Percentiles rank a stretch among this genome's conserved stretches.
phyloP scores from a whole-genome alignment of 352 stramenopile genomes.

The Pythium apleroticum region DNA sequence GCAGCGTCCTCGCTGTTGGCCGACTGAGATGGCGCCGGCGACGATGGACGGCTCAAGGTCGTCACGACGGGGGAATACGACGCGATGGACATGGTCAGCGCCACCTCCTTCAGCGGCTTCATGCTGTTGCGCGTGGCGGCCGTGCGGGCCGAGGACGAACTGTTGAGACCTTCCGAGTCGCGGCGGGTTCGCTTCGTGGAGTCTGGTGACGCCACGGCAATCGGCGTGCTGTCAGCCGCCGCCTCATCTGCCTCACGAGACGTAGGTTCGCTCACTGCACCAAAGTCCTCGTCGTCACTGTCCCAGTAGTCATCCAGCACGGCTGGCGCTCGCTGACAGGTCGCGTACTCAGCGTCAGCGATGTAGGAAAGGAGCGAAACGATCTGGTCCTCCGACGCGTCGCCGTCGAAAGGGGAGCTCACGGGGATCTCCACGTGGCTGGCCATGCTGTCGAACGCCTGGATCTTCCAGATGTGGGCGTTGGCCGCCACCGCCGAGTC shows the following conservation, averaged over 20 bases:
- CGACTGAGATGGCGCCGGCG: not conserved
- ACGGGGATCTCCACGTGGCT: conserved; percentile 57
- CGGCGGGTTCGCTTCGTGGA: conserved; percentile 8
- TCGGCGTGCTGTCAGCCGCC: not conserved
- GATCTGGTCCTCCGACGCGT: conserved; percentile 57
- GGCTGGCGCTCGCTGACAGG: conserved; percentile 58
- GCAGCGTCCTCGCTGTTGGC: not conserved
- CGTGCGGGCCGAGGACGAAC: conserved; percentile 43
- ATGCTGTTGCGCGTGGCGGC: conserved; percentile 59
- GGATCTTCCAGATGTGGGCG: conserved; percentile 80
- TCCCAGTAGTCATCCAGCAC: conserved; percentile 47
- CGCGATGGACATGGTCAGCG: conserved; percentile 64
- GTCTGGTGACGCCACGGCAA: not conserved
- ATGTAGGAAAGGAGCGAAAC: conserved; percentile 86
- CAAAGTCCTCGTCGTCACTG: conserved; percentile 47
- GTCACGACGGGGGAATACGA: conserved; percentile 60
- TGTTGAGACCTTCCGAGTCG: conserved; percentile 10
- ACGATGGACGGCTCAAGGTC: not conserved
- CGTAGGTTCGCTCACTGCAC: not conserved
- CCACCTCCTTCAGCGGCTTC: conserved; percentile 65
- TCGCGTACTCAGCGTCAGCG: conserved; percentile 75
- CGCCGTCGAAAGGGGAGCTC: conserved; percentile 18
- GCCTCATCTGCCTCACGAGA: not conserved
- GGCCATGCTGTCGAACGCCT: conserved; percentile 51
- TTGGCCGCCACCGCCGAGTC: conserved; percentile 75